Base-by-base conservation (phyloP, 2,329 filamentous ascomycete genomes). In the Myriosclerotinia curreyana region DNA sequence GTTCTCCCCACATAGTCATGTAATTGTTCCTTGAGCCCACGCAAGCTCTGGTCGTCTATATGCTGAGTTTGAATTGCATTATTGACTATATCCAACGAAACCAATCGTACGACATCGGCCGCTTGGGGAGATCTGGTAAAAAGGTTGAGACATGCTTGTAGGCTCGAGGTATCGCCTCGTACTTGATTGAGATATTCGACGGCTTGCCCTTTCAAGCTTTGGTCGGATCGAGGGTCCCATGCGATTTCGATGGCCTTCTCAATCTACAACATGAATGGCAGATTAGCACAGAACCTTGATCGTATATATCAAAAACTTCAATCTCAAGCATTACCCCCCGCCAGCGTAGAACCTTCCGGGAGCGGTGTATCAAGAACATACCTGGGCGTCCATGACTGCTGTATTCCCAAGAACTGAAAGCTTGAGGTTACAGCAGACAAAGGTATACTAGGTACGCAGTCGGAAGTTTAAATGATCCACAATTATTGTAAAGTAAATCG, bases 241-340 rank as follows among this genome's bases (percentile, higher is more conserved):
- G 92, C 91, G 79, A 98, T 96, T 77, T 95, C 87, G 80, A 98
- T 95, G 78, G 95, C 95, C 80, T 91, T 94, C 80, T 95, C 90
- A 77, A 97, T 88, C 91, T 97, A 85, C 46, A 38, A 65, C 20
- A 58, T 14, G 36, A 44, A 72, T 58, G 71, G 66, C 34, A 60
- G 14, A 44, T 48, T 31, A 65, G 65, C 55, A 46, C 31, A 52
- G 34, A 15, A 48, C 44, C 25, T 38, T 20, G 1, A 58, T 59
- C 31, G 14, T 8, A 42, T 22, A 25, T 40, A 11, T 42, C 50
- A 38, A 12, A 49, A 40, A 34, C n/a, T 31, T 22, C 42, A 22
- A 25, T 34, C 44, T 31, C 44, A 9, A 50, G 34, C 17, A 34
- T 15, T 34, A 25, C 11, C 31, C 31, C 17, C 53, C 31, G 42